Base-by-base conservation (phyloP, 768 basidiomycete genomes). In the Leccinum disarticulatum region DNA sequence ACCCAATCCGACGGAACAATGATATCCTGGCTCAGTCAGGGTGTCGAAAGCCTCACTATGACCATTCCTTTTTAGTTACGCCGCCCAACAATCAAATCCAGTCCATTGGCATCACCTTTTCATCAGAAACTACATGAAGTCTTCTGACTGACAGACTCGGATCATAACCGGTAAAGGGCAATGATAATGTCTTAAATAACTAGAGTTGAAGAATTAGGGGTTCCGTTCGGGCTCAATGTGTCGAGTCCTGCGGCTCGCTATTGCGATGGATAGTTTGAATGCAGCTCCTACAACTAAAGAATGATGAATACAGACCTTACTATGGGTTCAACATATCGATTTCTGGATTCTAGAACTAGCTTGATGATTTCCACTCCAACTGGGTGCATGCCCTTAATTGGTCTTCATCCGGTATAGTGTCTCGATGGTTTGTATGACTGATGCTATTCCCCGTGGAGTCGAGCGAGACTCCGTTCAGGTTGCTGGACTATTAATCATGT, bases 181-280 rank as follows among this genome's bases (percentile, higher is more conserved):
- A 31, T 59, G 15, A 17, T 36, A 28, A 14, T 56, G 6, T 17
- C 57, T 13, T 52, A 28, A n/a, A 19, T 33, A 43, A 4, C 52
- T 33, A 15, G 50, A 59, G 58, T 33, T 48, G 7, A 55, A 48
- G 52, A 14, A 52, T 31, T 56, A 87, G 87, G 80, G 61, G 72
- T 90, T 38, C 89, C 89, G 30, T 91, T 91, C 61, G 89, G 89
- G 11, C 90, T 90, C 70, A 73, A 73, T 28, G 6, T 89, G 17
- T 73, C 75, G 1, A 83, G 90, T 54, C 79, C 76, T 31, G 70
- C 87, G 60, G 67, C 31, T 31, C 88, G 81, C 80, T 27, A 84
- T 91, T 63, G 75, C 81, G 25, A 31, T 31, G 31, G 80, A 84
- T 63, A 79, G 80, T 30, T 72, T 69, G 8, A 70, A 75, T 27